Conservation (phyloP, 2,329 filamentous ascomycete species). For the Fusarium luffae region DNA sequence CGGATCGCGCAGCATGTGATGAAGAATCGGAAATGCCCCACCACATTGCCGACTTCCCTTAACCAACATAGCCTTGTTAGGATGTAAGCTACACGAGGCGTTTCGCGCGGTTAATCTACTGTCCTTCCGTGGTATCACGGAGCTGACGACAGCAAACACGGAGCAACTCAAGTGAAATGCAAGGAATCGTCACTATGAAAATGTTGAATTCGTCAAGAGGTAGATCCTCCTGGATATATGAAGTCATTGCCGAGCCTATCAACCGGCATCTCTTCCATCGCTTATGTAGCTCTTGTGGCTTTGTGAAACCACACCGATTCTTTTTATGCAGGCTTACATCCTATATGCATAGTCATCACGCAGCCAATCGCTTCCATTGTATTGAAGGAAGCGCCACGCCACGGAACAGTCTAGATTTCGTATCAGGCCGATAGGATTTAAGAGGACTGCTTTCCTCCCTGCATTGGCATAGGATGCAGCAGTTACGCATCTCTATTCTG, state of each 20-base stretch:
- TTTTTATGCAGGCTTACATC: background rate
- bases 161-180: background rate
- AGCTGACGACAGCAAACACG: background rate
- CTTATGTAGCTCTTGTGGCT: background rate
- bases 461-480: background rate
- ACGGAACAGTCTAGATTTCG: background rate
- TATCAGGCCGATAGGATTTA: background rate
- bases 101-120: background rate
- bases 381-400: background rate
- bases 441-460: background rate
- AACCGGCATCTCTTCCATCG: too few species aligned
- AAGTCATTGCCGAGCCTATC: background rate
- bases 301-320: background rate
- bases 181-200: background rate
- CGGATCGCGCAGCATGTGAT: background rate
- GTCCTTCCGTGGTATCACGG: background rate
- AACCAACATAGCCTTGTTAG: background rate
- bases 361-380: background rate
- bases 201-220: background rate
- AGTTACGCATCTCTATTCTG: background rate
- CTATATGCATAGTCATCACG: constrained; percentile 6
- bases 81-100: background rate
- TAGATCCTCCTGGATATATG: background rate
- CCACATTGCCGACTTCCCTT: background rate
- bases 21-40: background rate